Percentiles rank a stretch among this genome's conserved stretches.
Evolutionary conservation across 2,329 filamentous ascomycete genomes (phyloP).

Genomic region (Sordariomycetes sp.): DNA sequence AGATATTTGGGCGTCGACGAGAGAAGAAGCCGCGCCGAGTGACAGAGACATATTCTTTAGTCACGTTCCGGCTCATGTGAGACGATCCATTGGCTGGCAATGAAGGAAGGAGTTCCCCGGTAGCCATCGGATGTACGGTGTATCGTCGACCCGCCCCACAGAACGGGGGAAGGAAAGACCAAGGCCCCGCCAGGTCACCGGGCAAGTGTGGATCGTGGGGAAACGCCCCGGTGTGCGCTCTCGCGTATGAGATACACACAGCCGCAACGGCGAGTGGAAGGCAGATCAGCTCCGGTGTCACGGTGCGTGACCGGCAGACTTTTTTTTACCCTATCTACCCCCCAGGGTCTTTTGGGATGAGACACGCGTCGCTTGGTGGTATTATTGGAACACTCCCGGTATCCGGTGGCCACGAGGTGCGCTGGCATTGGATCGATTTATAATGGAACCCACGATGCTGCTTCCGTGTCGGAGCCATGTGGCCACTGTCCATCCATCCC

Average conservation of each 20-base stretch:
- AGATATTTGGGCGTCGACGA: not conserved
- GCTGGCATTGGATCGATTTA: not conserved
- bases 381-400: not conserved
- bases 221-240: too few relatives aligned
- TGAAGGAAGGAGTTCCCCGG: not conserved
- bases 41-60: not conserved
- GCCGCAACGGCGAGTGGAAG: not conserved
- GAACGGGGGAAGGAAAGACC: too few relatives aligned
- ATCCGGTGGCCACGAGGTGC: too few relatives aligned
- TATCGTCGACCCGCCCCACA: not conserved
- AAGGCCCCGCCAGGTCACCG: not conserved
- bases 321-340: not conserved
- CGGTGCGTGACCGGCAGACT: not conserved
- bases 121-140: not conserved
- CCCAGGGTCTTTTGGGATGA: not conserved
- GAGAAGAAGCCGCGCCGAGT: not conserved
- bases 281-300: not conserved
- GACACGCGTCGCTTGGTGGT: not conserved
- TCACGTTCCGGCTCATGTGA: not conserved
- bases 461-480: not conserved
- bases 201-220: not conserved
- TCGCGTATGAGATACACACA: not conserved
- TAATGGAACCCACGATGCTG: not conserved
- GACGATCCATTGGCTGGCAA: not conserved
- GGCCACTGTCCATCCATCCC: not conserved